A percentile compares a stretch with the other conserved stretches of the same genome.
Conservation (phyloP, 2,329 filamentous ascomycete species). For the Triangularia setosa region DNA sequence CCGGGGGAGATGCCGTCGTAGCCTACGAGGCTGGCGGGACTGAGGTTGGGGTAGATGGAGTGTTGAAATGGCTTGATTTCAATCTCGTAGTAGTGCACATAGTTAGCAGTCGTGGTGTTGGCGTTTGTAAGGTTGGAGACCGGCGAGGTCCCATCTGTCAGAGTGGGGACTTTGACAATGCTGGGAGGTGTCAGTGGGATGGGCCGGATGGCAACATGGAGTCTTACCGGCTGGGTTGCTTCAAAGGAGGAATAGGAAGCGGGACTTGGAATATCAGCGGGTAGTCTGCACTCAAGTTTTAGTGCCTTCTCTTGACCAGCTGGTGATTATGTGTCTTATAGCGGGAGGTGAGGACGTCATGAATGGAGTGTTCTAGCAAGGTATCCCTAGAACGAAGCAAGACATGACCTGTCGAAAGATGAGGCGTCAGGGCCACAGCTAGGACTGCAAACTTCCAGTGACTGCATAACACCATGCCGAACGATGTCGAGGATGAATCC, state of each 20-base stretch:
- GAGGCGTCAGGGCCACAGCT: not conserved
- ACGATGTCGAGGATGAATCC: no score
- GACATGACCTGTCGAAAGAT: not conserved
- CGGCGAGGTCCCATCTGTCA: not conserved
- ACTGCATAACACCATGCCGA: not conserved
- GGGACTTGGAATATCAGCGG: constrained; percentile 37
- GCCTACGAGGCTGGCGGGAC: constrained; percentile 35
- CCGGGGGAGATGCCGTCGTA: constrained; percentile 55
- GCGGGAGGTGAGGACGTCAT: not conserved
- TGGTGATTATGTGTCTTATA: not conserved
- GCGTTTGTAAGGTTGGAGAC: constrained; percentile 33
- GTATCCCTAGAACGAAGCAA: not conserved
- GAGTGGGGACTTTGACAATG: not conserved
- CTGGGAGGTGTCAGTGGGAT: not conserved
- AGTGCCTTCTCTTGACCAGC: not conserved
- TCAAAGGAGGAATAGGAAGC: constrained; percentile 43
- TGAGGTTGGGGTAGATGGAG: constrained; percentile 36
- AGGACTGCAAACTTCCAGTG: not conserved
- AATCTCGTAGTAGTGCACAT: constrained; percentile 37
- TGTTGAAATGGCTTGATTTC: constrained; percentile 32
- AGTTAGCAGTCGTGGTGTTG: constrained; percentile 34
- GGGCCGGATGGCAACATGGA: not conserved
- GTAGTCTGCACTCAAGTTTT: constrained; percentile 32
- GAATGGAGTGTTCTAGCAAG: no score
- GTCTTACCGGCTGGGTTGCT: constrained; percentile 35